These are phyloP conservation scores for Amauroascus niger DNA, from an alignment of 2,329 filamentous ascomycete genomes.

Conservation along the genomic window DNA sequence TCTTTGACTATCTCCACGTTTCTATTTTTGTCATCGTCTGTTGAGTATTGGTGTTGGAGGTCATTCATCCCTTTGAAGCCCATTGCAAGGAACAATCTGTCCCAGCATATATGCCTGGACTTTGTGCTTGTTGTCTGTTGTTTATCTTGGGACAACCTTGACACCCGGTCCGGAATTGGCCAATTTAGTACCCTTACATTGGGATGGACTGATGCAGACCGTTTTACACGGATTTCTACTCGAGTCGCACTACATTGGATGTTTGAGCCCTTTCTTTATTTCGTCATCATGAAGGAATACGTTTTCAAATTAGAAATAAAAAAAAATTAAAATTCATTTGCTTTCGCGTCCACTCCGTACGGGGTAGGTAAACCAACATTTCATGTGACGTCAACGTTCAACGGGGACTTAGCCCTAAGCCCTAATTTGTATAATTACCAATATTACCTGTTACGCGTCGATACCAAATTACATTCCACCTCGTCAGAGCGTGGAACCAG, in stretches of 20 bases:
- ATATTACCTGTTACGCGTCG: neutral
- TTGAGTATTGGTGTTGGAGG: neutral
- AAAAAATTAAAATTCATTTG: conserved; percentile 1
- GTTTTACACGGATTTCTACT: neutral
- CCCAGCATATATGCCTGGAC: neutral
- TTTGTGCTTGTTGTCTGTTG: neutral
- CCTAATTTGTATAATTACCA: conserved; percentile 12
- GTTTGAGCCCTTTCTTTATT: neutral
- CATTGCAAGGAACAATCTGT: neutral
- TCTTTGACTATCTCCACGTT: neutral
- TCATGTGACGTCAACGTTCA: conserved; percentile 4
- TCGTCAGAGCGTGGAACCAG: neutral
- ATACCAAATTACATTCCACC: neutral
- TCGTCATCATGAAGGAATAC: neutral
- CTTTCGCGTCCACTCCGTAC: too few relatives aligned
- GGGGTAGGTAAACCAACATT: too few relatives aligned
- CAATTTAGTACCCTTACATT: neutral
- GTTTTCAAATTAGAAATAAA: neutral
- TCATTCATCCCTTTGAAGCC: neutral
- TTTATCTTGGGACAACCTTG: neutral
- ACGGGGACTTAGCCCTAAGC: conserved; percentile 3
- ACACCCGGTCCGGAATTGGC: too few relatives aligned
- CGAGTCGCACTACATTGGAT: neutral
- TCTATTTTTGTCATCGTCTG: neutral
- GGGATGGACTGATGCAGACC: neutral